Evolutionary conservation across 345 rosid genomes (phyloP), one percentile per base, ranked within the genome.

Genomic region (Euphorbia lathyris): DNA sequence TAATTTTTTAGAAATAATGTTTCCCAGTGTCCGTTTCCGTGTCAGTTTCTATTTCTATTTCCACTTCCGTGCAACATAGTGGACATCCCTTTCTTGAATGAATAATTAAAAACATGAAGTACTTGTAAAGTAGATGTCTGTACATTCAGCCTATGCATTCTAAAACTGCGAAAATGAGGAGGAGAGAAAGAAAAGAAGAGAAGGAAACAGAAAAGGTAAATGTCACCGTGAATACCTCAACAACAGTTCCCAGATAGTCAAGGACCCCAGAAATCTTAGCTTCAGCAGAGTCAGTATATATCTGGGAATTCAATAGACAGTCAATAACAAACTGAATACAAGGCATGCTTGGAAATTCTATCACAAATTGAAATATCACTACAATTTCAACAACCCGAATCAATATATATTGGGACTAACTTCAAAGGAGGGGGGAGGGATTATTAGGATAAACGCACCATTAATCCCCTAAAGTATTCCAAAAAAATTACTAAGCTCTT

Each of bases 201-300:
- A 29, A 29, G 12, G 42, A 42, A 59, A 48, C 23, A 3, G 2
- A 48, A 4, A 27, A 52, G 23, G 1, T 20, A 51, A 61, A 45
- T 57, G 45, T 61, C 25, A 19, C 45, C 7, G 19, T 16, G 62
- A 65, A 67, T 81, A 91, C 98, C 98, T 94, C 98, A 72, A 94
- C 67, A 34, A 93, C 78, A 23, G 86, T 93, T 86, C 76, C 97
- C 66, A 91, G 79, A 81, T 91, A 91, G 65, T 88, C 97, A 71
- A 91, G 70, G 69, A 93, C 96, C 47, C 96, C 92, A 53, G 98
- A 91, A 65, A 91, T 87, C 83, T 93, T 93, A 82, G 95, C 97
- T 81, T 86, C 88, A 65, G 95, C 96, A 36, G 98, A 94, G 76
- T 87, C 95, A 22, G 88, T 91, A 73, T 91, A 94, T 70, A 94